Base-by-base conservation (phyloP, 2,329 filamentous ascomycete genomes). In the Sclerotinia minor region DNA sequence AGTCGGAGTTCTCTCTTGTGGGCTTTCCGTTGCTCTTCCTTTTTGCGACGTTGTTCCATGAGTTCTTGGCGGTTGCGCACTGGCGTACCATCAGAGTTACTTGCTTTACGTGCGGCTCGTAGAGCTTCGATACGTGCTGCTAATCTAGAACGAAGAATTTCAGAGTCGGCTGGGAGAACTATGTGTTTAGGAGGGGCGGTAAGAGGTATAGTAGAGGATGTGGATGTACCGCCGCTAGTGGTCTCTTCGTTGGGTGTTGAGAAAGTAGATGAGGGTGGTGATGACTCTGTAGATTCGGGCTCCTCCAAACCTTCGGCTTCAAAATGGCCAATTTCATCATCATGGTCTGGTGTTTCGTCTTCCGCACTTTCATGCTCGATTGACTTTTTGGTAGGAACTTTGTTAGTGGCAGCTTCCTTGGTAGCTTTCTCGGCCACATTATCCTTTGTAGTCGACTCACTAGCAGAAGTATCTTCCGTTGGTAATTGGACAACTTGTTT, bases 21-120 rank as follows among this genome's bases (percentile, higher is more conserved):
- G 29, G 88, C 89, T 78, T 94, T 94, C 70, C 92, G 88, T 78
- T 93, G 88, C 69, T 92, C 90, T 77, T 96, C 91, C 81, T 97
- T 97, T 76, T 89, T 88, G 71, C 95, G 87, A 53, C 95, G 87
- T 55, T 92, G 87, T 79, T 98, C 95, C 74, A 99, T 92, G 17
- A 99, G 85, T 77, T 98, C 94, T 79, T 96, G 91, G 70, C 95
- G 87, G 69, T 92, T 96, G 71, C 91, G 88, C 68, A 94, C 92
- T 21, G 91, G 89, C 75, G 90, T 89, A 69, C 92, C 92, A 73
- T 96, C 89, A 0, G 89, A 84, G 7, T 91, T 92, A 73, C 96
- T 92, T 7, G 94, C 94, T 78, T 97, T 97, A 69, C 95, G 89
- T 35, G 89, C 88, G 13, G 92, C 91, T 69, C 94, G 91, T 61